Percentiles rank a stretch among this genome's conserved stretches.
Conservation (phyloP, 1,139 yeast genomes). For the Scheffersomyces lignicola region DNA sequence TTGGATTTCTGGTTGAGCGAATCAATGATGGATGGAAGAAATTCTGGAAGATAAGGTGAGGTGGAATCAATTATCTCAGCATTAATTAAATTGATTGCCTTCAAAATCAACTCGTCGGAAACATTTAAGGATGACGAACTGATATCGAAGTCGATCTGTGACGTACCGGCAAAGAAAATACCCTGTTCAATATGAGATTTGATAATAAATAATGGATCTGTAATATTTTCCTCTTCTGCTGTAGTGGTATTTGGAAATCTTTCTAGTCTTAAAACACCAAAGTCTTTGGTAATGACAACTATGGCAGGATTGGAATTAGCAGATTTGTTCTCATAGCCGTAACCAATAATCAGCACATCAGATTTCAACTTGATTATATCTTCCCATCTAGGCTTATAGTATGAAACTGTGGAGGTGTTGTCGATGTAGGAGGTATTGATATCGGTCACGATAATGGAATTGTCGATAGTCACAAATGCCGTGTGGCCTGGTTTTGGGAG, state of each 20-base stretch:
- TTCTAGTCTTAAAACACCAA: slow-evolving; percentile 68
- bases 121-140: slow-evolving; percentile 14
- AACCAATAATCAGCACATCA: slow-evolving; percentile 56
- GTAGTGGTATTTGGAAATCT: slow-evolving; percentile 32
- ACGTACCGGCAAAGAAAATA: slow-evolving; percentile 54
- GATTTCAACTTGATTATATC: slow-evolving; percentile 62
- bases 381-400: slow-evolving; percentile 71
- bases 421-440: slow-evolving; percentile 43
- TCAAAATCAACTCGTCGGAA: slow-evolving; percentile 37
- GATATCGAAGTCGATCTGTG: slow-evolving; percentile 52
- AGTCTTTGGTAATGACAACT: slow-evolving; percentile 51
- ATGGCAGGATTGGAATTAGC: slow-evolving; percentile 39
- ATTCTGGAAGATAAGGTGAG: slow-evolving; percentile 34
- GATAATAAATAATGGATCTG: slow-evolving; percentile 41
- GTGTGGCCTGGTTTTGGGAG: slow-evolving; percentile 64
- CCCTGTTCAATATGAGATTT: slow-evolving; percentile 83
- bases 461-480: slow-evolving; percentile 61
- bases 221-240: slow-evolving; percentile 12
- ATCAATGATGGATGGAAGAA: slow-evolving; percentile 27
- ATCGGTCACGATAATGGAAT: slow-evolving; percentile 67
- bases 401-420: slow-evolving; percentile 27
- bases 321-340: slow-evolving; percentile 51
- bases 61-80: slow-evolving; percentile 55
- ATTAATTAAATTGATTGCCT: slow-evolving; percentile 51
- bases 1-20: slow-evolving; percentile 25